phyloP scores from a whole-genome alignment of 257 asterid species.

The Gynochthodes officinalis region DNA sequence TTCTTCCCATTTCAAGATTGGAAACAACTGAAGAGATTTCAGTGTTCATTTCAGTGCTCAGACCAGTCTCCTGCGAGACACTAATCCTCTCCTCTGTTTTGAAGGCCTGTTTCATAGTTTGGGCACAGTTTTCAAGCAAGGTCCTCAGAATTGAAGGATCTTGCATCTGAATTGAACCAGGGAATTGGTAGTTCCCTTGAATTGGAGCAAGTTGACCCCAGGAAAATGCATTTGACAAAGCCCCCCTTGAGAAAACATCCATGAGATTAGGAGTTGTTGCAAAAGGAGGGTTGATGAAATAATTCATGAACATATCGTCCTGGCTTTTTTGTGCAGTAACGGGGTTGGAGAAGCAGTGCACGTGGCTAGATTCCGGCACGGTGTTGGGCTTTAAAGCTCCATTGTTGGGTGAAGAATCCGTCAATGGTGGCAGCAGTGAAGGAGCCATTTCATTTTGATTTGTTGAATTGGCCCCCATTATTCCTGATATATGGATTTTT shows the following conservation, averaged over 20 bases:
- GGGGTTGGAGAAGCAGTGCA: conserved; percentile 91
- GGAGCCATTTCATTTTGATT: conserved; percentile 22
- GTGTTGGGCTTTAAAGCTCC: conserved; percentile 15
- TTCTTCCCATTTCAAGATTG: conserved; percentile 51
- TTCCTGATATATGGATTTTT: conserved; percentile 66
- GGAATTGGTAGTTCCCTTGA: conserved; percentile 32
- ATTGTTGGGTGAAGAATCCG: conserved; percentile 43
- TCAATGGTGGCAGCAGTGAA: conserved; percentile 54
- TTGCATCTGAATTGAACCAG: conserved; percentile 24
- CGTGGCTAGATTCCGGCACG: conserved; percentile 34
- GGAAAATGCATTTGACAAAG: conserved; percentile 20
- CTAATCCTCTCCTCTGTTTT: conserved; percentile 38
- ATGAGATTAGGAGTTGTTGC: conserved; percentile 22
- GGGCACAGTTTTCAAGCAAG: conserved; percentile 34
- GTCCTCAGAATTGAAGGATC: conserved; percentile 30
- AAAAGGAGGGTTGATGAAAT: conserved; percentile 26
- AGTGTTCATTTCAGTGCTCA: conserved; percentile 36
- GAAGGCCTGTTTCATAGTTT: conserved; percentile 33
- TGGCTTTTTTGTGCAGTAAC: conserved; percentile 26
- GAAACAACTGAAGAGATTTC: conserved; percentile 53
- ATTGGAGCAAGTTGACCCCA: conserved; percentile 39
- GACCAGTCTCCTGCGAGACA: conserved; percentile 49
- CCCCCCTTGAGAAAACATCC: conserved; percentile 26
- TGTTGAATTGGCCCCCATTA: conserved; percentile 33
- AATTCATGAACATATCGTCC: conserved; percentile 29